These are phyloP conservation scores for Citrullus colocynthis DNA, from an alignment of 306 rosid species.

Conservation along the genomic window DNA sequence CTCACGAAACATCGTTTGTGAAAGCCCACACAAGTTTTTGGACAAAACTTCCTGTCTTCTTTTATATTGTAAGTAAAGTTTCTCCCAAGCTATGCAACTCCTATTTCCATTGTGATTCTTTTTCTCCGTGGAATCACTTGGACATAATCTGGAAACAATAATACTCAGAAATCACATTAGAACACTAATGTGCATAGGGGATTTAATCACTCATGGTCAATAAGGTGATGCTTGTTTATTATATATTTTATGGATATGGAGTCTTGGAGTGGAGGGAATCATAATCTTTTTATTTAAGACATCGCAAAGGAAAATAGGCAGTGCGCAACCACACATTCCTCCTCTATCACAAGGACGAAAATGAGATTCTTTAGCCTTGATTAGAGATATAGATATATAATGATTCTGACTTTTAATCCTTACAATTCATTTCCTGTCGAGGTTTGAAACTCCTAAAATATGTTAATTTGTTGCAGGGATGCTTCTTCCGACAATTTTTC, in stretches of 20 bases:
- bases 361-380: neutral
- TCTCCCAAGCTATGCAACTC: neutral
- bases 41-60: slow-evolving; percentile 55
- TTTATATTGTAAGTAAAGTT: slow-evolving; percentile 55
- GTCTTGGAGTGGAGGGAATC: neutral
- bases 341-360: neutral
- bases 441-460: neutral
- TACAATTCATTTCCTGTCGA: neutral
- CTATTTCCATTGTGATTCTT: neutral
- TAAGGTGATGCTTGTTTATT: neutral
- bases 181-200: neutral
- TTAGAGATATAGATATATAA: neutral
- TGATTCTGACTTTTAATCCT: neutral
- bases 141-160: neutral
- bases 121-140: neutral
- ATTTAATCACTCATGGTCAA: neutral
- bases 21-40: slow-evolving; percentile 70
- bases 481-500: slow-evolving; percentile 81
- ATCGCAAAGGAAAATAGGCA: neutral
- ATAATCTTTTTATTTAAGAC: neutral
- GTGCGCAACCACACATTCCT: neutral
- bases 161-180: neutral
- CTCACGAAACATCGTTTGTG: slow-evolving; percentile 85
- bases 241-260: neutral
- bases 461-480: slow-evolving; percentile 38